Percentiles rank a stretch among this genome's conserved stretches.
Conservation (phyloP, 768 basidiomycete species). For the Strobilomyces confusus region DNA sequence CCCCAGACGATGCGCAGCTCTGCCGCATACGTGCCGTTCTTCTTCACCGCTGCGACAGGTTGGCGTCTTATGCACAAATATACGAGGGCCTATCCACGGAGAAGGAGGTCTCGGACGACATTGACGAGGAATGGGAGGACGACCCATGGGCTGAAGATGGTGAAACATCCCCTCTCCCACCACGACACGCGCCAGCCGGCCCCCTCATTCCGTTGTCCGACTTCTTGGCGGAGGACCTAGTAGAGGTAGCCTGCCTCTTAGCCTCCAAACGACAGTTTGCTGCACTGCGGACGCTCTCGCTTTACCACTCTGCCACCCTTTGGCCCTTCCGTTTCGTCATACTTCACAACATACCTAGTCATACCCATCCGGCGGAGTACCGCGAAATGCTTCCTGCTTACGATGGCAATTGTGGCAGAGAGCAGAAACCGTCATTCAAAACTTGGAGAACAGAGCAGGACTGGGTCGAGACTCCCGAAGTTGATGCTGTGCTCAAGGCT, state of each 20-base stretch:
- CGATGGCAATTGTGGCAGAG: slow-evolving; percentile 45
- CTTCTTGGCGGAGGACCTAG: slow-evolving; percentile 61
- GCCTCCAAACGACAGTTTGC: slow-evolving; percentile 59
- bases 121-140: slow-evolving; percentile 46
- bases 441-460: slow-evolving; percentile 55
- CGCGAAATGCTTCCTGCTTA: slow-evolving; percentile 59
- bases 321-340: slow-evolving; percentile 70
- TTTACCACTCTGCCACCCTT: slow-evolving; percentile 52
- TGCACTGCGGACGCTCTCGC: slow-evolving; percentile 55
- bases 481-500: slow-evolving; percentile 39
- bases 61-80: slow-evolving; percentile 71
- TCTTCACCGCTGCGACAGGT: slow-evolving; percentile 61
- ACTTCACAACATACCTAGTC: slow-evolving; percentile 70
- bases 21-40: slow-evolving; percentile 64
- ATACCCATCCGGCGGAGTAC: slow-evolving; percentile 61
- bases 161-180: slow-evolving; percentile 23
- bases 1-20: slow-evolving; percentile 59
- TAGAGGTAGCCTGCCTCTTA: slow-evolving; percentile 57
- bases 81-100: slow-evolving; percentile 37
- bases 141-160: slow-evolving; percentile 65
- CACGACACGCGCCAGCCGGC: slow-evolving; percentile 26
- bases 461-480: slow-evolving; percentile 50
- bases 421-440: slow-evolving; percentile 31
- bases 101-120: slow-evolving; percentile 26
- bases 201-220: slow-evolving; percentile 50